These are phyloP conservation scores for Aspergillus persii DNA, from an alignment of 2,329 filamentous ascomycete species.

Conservation along the genomic window DNA sequence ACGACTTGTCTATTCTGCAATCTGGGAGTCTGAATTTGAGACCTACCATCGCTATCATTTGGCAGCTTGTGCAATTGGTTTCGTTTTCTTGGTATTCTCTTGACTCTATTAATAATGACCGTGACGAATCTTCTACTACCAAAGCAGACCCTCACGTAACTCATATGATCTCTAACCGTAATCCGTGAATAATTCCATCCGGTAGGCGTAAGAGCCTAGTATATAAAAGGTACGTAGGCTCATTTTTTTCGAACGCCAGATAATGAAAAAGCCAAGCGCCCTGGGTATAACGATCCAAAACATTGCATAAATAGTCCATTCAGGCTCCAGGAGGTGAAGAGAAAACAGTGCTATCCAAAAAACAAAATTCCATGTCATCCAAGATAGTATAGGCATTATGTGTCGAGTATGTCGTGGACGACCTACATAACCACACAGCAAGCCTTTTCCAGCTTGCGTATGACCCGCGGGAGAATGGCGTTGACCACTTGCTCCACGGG, in stretches of 20 bases:
- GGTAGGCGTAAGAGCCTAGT: background rate
- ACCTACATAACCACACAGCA: constrained; percentile 75
- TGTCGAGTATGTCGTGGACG: background rate
- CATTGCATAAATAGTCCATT: constrained; percentile 2
- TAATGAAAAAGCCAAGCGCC: background rate
- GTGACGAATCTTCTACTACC: background rate
- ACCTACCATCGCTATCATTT: background rate
- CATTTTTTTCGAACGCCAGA: background rate
- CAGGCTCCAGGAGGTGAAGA: background rate
- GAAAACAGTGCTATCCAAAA: background rate
- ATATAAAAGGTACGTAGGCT: background rate
- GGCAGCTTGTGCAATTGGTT: background rate
- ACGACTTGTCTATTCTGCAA: too few species aligned
- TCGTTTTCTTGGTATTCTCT: background rate
- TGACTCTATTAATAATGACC: background rate
- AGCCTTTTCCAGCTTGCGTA: constrained; percentile 64
- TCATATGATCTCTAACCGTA: background rate
- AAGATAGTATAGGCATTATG: constrained; percentile 4
- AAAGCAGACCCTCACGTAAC: background rate
- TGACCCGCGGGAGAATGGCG: constrained; percentile 58
- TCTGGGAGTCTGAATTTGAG: too few species aligned
- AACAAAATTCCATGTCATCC: background rate
- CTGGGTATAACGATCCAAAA: constrained; percentile 20
- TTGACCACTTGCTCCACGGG: constrained; percentile 60
- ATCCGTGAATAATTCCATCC: background rate